phyloP scores from a whole-genome alignment of 257 asterid species.

The Gentiana straminea region DNA sequence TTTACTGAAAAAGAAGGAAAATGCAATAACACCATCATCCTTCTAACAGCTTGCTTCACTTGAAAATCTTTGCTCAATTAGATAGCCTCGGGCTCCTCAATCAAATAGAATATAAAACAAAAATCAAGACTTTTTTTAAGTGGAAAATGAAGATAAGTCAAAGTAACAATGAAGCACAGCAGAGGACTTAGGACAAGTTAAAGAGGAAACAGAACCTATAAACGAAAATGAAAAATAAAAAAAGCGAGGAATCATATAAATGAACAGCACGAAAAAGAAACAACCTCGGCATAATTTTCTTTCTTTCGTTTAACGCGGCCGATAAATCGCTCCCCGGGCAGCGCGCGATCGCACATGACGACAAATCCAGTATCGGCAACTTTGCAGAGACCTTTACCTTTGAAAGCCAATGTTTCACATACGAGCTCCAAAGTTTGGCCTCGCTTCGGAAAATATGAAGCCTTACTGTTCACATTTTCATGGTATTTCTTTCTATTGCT shows the following conservation, averaged over 20 bases:
- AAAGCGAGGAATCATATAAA: background rate
- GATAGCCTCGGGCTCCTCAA: too few species aligned
- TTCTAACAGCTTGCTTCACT: too few species aligned
- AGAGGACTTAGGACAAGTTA: too few species aligned
- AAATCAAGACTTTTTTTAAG: too few species aligned
- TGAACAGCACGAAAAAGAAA: slow-evolving; percentile 6
- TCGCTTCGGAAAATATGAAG: slow-evolving; percentile 57
- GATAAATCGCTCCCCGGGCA: slow-evolving; percentile 83
- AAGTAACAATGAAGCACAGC: too few species aligned
- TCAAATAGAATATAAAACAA: too few species aligned
- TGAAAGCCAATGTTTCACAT: slow-evolving; percentile 80
- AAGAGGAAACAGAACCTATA: too few species aligned
- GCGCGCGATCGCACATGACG: slow-evolving; percentile 84
- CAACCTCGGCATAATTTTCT: slow-evolving; percentile 74
- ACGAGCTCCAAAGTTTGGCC: slow-evolving; percentile 82
- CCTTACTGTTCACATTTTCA: slow-evolving; percentile 3
- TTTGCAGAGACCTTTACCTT: slow-evolving; percentile 87
- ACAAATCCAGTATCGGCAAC: slow-evolving; percentile 71
- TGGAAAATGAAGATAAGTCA: too few species aligned
- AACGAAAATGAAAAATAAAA: background rate
- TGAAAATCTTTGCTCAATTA: background rate
- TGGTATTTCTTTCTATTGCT: background rate
- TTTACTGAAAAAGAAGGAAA: background rate
- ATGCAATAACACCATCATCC: too few species aligned
- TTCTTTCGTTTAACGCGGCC: slow-evolving; percentile 80